phyloP scores from a whole-genome alignment of 208 protist species.

The Balamuthia mandrillaris region DNA sequence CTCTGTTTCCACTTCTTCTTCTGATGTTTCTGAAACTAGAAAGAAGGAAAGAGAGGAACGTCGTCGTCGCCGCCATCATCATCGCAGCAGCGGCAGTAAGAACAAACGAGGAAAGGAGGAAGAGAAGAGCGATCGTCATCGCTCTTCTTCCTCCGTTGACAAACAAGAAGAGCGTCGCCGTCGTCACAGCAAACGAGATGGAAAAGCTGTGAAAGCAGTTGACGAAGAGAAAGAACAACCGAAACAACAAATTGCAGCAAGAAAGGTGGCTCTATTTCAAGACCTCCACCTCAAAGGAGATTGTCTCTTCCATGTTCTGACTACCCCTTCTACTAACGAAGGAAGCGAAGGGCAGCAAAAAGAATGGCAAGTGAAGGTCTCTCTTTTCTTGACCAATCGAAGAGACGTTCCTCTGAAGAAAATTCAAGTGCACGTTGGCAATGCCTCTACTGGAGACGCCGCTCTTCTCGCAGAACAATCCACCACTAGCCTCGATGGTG shows the following conservation, averaged over 20 bases:
- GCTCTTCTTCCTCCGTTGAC: too few species aligned
- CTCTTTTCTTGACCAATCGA: not conserved
- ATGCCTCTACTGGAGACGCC: too few species aligned
- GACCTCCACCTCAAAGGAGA: not conserved
- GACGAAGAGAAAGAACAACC: not conserved
- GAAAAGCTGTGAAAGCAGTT: too few species aligned
- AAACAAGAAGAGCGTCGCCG: not conserved
- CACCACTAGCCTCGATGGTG: not conserved
- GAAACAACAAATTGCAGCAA: not conserved
- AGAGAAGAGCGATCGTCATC: not conserved
- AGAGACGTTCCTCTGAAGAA: not conserved
- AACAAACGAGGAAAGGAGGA: not conserved
- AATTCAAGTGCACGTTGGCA: not conserved
- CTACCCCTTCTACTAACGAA: too few species aligned
- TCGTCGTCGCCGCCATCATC: not conserved
- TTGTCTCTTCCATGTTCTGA: too few species aligned
- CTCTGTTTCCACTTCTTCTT: not conserved
- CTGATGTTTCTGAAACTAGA: not conserved
- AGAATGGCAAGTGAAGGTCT: not conserved
- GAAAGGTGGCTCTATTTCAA: slow-evolving; percentile 1
- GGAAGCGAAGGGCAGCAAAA: too few species aligned
- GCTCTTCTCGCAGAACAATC: not conserved
- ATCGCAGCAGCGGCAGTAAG: not conserved
- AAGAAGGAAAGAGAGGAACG: not conserved
- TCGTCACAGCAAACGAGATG: not conserved